Percentiles rank a stretch among this genome's conserved stretches.
Evolutionary conservation across 805 yeast genomes (phyloP).

Genomic region (Sungouiozyma intestinalis): DNA sequence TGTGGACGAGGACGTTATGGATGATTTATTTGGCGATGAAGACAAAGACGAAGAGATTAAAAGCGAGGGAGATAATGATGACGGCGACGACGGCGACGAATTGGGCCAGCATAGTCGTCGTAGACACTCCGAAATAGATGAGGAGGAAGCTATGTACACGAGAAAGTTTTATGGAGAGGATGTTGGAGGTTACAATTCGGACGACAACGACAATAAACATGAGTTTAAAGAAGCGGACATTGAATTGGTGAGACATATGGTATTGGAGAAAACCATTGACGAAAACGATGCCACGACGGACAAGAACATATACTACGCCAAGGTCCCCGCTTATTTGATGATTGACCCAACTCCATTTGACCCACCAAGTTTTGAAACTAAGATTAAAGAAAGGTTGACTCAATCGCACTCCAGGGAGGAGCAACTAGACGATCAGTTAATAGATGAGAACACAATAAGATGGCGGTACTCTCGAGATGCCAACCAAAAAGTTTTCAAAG

Average conservation of each 20-base stretch:
- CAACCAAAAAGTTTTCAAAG: constrained; percentile 63
- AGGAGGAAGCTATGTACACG: constrained; percentile 29
- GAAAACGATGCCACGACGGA: constrained; percentile 24
- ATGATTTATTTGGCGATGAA: constrained; percentile 35
- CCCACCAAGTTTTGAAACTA: constrained; percentile 52
- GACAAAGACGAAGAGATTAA: constrained; percentile 20
- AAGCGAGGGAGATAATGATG: constrained; percentile 7
- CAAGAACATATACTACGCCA: constrained; percentile 38
- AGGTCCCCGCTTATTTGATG: constrained; percentile 72
- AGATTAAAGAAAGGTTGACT: constrained; percentile 31
- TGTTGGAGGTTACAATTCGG: constrained; percentile 19
- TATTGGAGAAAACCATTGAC: constrained; percentile 33
- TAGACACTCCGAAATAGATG: constrained; percentile 26
- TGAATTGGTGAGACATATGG: constrained; percentile 33
- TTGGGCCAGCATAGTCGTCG: constrained; percentile 14
- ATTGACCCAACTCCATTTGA: constrained; percentile 86
- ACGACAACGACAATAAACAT: constrained; percentile 23
- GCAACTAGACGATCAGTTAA: constrained; percentile 50
- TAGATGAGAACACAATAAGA: constrained; percentile 77
- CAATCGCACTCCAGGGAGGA: constrained; percentile 32
- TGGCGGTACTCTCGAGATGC: constrained; percentile 84
- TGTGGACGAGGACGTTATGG: constrained; percentile 29
- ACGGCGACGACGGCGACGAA: constrained; percentile 21
- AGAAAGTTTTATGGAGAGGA: constrained; percentile 29
- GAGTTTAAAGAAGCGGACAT: constrained; percentile 28